Evolutionary conservation across 805 yeast species (phyloP), one percentile per base, ranked within the genome.

Genomic region (Debaryomyces hansenii): DNA sequence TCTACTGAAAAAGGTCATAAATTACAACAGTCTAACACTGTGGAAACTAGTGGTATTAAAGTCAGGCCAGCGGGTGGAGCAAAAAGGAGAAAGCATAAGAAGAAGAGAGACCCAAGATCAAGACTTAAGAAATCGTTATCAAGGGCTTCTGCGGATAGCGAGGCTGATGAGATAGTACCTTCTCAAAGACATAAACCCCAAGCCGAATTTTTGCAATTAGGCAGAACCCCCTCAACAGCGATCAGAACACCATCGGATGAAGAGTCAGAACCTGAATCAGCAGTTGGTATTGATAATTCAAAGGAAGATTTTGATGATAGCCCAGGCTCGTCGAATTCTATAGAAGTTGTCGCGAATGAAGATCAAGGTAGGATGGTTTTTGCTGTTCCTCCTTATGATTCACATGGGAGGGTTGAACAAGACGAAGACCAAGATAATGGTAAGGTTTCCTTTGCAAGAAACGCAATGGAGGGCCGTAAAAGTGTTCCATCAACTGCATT

Each of bases 51-150:
- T 53, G 87, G 87, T 15, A 63, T 78, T 20, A 82, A 83, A 32
- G 85, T 78, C 4, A 76, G 82, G 52, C 90, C 90, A 7, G 86
- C 86, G 2, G 92, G 92, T 40, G 90, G 90, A 24, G 84, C 86
- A 60, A 79, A 72, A 50, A 73, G 84, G 58, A 76, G 79, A 54
- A 75, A 67, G 55, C 51, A 64, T 49, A 56, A 58, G 56, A 54
- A 54, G 57, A 64, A 60, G 57, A 64, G 69, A 55, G 54, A 47
- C 37, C 64, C 67, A 36, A 64, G 64, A 11, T 48, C 69, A 31
- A 69, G 66, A 46, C 66, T 73, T 37, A 63, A 69, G 37, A 60
- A 63, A 42, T 60, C 67, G 10, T 52, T 64, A 21, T 61, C 70
- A 1, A 56, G 58, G 42, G 63, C 48, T 10, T 41, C 46, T 20